Evolutionary conservation across 176 grass and related monocot genomes (phyloP).

Genomic region (Echinochloa phyllopogon): DNA sequence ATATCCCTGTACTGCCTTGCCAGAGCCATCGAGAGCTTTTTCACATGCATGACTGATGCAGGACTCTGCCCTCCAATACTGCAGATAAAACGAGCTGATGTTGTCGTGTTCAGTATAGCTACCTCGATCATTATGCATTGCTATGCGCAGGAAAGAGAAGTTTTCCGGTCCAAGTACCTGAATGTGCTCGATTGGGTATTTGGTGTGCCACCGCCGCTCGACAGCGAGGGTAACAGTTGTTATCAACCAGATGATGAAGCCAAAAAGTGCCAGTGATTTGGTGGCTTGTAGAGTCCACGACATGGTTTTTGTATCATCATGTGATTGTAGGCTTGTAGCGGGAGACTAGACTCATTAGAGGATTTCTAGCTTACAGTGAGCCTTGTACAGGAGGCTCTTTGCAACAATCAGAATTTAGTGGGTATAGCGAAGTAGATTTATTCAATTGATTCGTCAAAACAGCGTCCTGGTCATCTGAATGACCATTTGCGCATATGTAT

Average conservation of each 20-base stretch:
- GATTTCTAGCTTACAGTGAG: slow-evolving; percentile 28
- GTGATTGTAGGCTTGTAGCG: slow-evolving; percentile 33
- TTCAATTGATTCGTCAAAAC: slow-evolving; percentile 42
- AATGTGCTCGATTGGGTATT: slow-evolving; percentile 99
- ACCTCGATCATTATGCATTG: slow-evolving; percentile 97
- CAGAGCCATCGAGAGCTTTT: slow-evolving; percentile 92
- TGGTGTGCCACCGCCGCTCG: slow-evolving; percentile 60
- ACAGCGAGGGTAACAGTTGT: slow-evolving; percentile 41
- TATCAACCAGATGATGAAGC: slow-evolving; percentile 32
- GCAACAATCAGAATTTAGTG: slow-evolving; percentile 1
- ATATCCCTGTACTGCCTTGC: slow-evolving; percentile 95
- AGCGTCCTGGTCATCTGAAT: neutral
- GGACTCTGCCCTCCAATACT: slow-evolving; percentile 75
- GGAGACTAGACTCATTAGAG: slow-evolving; percentile 9
- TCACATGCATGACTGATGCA: slow-evolving; percentile 80
- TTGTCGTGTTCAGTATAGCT: slow-evolving; percentile 81
- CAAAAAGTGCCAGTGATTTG: slow-evolving; percentile 33
- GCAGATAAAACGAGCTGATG: slow-evolving; percentile 81
- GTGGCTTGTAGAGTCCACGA: slow-evolving; percentile 8
- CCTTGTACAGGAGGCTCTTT: slow-evolving; percentile 37
- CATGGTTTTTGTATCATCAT: slow-evolving; percentile 3
- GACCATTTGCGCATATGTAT: neutral
- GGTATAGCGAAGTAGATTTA: slow-evolving; percentile 44
- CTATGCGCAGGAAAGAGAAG: slow-evolving; percentile 92
- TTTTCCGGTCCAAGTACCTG: slow-evolving; percentile 90